Base-by-base conservation (phyloP, 768 basidiomycete genomes). In the Lentinula raphanica region DNA sequence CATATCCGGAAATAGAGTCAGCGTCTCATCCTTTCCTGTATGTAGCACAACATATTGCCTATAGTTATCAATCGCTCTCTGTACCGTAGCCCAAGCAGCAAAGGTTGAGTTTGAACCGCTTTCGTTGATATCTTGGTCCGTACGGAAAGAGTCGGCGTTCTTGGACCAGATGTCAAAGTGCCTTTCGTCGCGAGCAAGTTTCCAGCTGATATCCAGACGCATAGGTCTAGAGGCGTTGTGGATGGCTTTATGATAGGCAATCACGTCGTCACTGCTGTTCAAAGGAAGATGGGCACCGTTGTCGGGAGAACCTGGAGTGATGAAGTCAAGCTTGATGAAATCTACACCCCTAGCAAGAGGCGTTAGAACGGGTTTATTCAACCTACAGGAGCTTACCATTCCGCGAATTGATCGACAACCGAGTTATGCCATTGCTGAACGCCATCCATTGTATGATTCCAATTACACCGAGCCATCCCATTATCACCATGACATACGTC, bases 191-290 rank as follows among this genome's bases (percentile, higher is more conserved):
- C 59, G 53, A 11, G 46, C 59, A 19, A 60, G 56, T 42, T 56
- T 57, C 59, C 59, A 60, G 48, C 55, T 56, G n/a, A 60, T 60
- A 28, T 60, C 59, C 1, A 60, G 54, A 11, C 59, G 59, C 59
- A 60, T 60, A n/a, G 46, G 54, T n/a, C 54, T 45, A n/a, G 42
- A 56, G 31, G 56, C n/a, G 15, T 51, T 48, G 7, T 29, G 19
- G 19, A 60, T 60, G 9, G 59, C 59, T 36, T 40, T 60, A 49
- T 57, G 59, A 35, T 56, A 56, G 3, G 45, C 55, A 7, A 56
- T 28, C 9, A 60, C 59, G 15, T 31, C 59, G 12, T 23, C 32
- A 23, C 32, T 49, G 12, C 49, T 48, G 23, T 60, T 60, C 5
- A 45, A 23, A 2, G 59, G 59, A 15, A 56, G 54, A 21, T 49